phyloP scores from a whole-genome alignment of 1,284 basidiomycete species.

The Boletellus deceptivus region DNA sequence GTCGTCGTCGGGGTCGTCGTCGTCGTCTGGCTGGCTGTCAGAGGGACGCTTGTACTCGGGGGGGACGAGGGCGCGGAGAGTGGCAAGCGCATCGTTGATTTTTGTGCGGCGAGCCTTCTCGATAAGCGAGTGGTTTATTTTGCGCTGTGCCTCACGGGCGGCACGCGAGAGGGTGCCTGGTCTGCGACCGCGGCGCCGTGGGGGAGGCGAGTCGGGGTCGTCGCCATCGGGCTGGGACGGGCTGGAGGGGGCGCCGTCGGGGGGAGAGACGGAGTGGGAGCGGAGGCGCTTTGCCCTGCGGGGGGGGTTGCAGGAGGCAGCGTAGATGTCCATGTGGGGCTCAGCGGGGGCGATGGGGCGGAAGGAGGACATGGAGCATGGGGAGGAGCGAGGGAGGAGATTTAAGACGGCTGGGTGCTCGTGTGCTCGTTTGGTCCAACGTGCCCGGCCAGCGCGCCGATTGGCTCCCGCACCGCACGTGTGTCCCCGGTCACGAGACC shows the following conservation, averaged over 20 bases:
- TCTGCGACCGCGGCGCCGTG: conserved; percentile 63
- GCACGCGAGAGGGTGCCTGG: conserved; percentile 65
- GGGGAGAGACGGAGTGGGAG: background rate
- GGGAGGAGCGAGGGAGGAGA: background rate
- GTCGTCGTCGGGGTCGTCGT: conserved; percentile 31
- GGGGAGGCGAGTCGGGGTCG: conserved; percentile 19
- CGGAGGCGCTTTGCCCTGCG: conserved; percentile 53
- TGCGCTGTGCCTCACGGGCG: conserved; percentile 72
- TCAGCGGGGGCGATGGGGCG: conserved; percentile 28
- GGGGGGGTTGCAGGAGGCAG: conserved; percentile 55
- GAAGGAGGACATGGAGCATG: conserved; percentile 10
- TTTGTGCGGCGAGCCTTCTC: conserved; percentile 80
- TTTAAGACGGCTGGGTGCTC: background rate
- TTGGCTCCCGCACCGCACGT: conserved; percentile 19
- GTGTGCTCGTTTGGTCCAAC: background rate
- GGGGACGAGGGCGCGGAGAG: conserved; percentile 64
- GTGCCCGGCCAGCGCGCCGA: background rate
- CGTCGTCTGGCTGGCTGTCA: conserved; percentile 16
- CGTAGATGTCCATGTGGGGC: conserved; percentile 37
- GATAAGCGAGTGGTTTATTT: conserved; percentile 80
- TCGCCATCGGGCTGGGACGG: conserved; percentile 22
- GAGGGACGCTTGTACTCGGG: conserved; percentile 40
- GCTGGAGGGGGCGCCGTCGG: background rate
- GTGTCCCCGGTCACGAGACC: conserved; percentile 16
- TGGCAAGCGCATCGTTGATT: conserved; percentile 76